Percentiles rank a stretch among this genome's conserved stretches.
Conservation (phyloP, 495 filamentous ascomycete genomes). For the Aspergillus leporis region DNA sequence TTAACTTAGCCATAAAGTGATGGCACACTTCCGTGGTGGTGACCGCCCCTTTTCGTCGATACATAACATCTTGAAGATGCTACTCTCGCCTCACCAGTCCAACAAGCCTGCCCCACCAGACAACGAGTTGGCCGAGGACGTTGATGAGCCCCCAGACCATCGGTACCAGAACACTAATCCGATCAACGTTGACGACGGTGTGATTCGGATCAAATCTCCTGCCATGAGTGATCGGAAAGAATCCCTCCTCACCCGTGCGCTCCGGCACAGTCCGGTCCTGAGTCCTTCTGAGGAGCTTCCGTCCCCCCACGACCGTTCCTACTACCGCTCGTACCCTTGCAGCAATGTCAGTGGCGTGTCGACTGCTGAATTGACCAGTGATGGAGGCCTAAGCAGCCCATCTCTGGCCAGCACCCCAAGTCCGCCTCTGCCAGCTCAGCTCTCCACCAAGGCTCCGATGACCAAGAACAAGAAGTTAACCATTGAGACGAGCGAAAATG, state of each 20-base stretch:
- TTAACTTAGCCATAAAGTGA: slow-evolving; percentile 23
- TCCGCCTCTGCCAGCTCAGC: slow-evolving; percentile 63
- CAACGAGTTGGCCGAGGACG: slow-evolving; percentile 47
- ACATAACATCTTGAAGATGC: slow-evolving; percentile 49
- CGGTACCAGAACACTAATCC: slow-evolving; percentile 32
- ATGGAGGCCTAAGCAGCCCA: slow-evolving; percentile 88
- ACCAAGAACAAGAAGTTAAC: slow-evolving; percentile 29
- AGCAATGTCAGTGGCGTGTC: slow-evolving; percentile 78
- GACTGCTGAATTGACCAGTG: slow-evolving; percentile 85
- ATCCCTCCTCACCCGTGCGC: slow-evolving; percentile 78
- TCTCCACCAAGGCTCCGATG: slow-evolving; percentile 27
- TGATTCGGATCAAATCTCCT: slow-evolving; percentile 41
- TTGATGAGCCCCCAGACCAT: slow-evolving; percentile 51
- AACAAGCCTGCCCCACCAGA: slow-evolving; percentile 40
- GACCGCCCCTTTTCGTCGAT: slow-evolving; percentile 41
- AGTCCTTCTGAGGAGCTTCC: slow-evolving; percentile 38
- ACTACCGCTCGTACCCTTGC: slow-evolving; percentile 67
- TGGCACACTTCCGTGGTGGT: slow-evolving; percentile 43
- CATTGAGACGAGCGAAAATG: slow-evolving; percentile 36
- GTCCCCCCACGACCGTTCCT: slow-evolving; percentile 37
- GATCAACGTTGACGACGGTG: slow-evolving; percentile 32
- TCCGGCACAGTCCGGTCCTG: slow-evolving; percentile 64
- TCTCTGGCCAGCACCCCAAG: slow-evolving; percentile 86
- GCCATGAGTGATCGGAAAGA: slow-evolving; percentile 54
- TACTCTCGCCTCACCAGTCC: slow-evolving; percentile 44